phyloP scores from a whole-genome alignment of 1,139 yeast genomes.

The Zhuliangozyma blackwelliae region DNA sequence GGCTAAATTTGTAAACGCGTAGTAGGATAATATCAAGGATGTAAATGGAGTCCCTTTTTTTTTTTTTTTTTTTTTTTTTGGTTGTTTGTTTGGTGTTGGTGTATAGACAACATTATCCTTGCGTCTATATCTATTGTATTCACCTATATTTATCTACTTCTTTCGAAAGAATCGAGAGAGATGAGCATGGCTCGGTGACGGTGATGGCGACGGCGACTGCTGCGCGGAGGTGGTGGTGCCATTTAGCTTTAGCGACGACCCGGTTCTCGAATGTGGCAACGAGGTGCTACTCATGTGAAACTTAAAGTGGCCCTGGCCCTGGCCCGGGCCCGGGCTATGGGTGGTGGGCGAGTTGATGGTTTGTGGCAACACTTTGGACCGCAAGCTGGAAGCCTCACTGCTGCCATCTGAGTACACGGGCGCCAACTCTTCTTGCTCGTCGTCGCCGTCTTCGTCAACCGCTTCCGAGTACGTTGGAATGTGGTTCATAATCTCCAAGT shows the following conservation, averaged over 20 bases:
- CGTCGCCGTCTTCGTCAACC: constrained; percentile 18
- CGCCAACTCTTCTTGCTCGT: constrained; percentile 16
- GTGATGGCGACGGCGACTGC: not conserved
- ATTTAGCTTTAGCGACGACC: constrained; percentile 5
- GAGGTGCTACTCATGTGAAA: constrained; percentile 5
- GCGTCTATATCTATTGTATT: too few species aligned
- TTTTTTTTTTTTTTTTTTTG: too few species aligned
- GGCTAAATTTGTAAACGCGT: too few species aligned
- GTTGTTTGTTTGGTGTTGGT: too few species aligned
- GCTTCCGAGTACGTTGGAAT: constrained; percentile 24
- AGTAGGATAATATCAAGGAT: too few species aligned
- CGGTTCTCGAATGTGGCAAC: constrained; percentile 6
- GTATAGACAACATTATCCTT: too few species aligned
- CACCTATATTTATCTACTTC: too few species aligned
- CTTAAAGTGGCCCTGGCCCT: constrained; percentile 5
- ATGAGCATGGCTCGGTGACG: not conserved
- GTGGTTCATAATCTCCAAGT: constrained; percentile 13
- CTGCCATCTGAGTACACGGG: constrained; percentile 15
- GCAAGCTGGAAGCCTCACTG: constrained; percentile 2
- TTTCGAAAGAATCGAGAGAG: constrained; percentile 3
- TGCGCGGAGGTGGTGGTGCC: too few species aligned
- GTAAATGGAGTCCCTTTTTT: too few species aligned
- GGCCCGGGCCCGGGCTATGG: constrained; percentile 5
- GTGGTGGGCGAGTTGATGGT: constrained; percentile 2
- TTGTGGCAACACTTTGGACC: constrained; percentile 2